Evolutionary conservation across 768 basidiomycete species (phyloP), one percentile per base, ranked within the genome.

Genomic region (Dentipellis fragilis): DNA sequence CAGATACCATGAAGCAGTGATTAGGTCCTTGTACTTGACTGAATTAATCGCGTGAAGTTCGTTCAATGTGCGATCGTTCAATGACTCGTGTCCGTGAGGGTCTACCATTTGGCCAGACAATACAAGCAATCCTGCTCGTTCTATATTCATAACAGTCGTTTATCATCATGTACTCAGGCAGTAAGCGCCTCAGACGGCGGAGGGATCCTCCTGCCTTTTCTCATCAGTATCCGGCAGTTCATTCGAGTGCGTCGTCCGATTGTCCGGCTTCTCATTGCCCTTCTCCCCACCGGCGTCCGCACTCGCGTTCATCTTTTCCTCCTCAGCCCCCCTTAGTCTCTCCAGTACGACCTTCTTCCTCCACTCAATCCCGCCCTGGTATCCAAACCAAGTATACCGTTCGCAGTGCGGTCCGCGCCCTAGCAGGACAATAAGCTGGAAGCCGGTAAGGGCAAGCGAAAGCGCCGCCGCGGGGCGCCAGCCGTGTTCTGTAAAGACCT

Each of bases 401-500:
- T 38, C 19, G 19, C 45, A 56, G 19, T 57, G 48, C 21, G 72
- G 71, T 1, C 72, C 72, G 34, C 71, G 62, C 8, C 61, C 50
- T 1, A 71, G 59, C 0, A 72, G 63, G 1, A 70, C 52, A 1
- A 66, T 10, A 1, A 72, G 21, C n/a, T 59, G 60, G 17, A 65
- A 64, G 1, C 64, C 66, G 1, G 66, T 54, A 34, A 67, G 64
- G 0, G 65, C 71, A 11, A 72, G 51, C 19, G 63, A 65, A 16
- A 67, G 48, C 36, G 38, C 34, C 19, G 52, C 55, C 9, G 63
- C 68, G 3, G 68, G 62, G 8, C 56, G 58, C 68, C 68, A 72
- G 9, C 73, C 73, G 38, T 65, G 51, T 3, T 58, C 17, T 17
- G 69, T 66, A 59, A 72, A 74, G 9, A 73, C 60, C 39, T 65